phyloP scores from a whole-genome alignment of 805 yeast species.

The Komagataella mondaviorum region DNA sequence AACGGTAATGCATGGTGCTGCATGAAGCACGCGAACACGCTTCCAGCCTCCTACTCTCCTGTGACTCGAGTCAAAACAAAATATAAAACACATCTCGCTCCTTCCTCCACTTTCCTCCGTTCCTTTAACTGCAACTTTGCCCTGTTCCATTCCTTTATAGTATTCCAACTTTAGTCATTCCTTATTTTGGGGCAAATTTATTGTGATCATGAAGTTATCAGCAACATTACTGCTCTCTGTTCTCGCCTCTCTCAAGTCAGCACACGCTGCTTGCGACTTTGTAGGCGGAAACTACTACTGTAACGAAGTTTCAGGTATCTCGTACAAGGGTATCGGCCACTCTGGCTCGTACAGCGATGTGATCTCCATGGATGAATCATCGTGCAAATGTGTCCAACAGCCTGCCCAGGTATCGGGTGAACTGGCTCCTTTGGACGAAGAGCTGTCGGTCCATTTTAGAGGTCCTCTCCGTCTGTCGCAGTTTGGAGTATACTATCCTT shows the following conservation, averaged over 20 bases:
- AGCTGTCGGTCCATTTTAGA: slow-evolving; percentile 79
- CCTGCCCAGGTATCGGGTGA: slow-evolving; percentile 51
- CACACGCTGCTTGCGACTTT: slow-evolving; percentile 12
- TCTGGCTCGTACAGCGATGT: slow-evolving; percentile 70
- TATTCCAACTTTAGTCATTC: background rate
- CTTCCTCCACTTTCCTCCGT: background rate
- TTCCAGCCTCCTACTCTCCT: background rate
- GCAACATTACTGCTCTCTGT: slow-evolving; percentile 10
- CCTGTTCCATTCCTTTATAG: background rate
- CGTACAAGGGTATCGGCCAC: slow-evolving; percentile 59
- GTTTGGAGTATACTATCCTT: slow-evolving; percentile 83
- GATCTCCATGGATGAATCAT: slow-evolving; percentile 45
- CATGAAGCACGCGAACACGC: background rate
- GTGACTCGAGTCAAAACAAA: background rate
- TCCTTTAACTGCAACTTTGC: background rate
- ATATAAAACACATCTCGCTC: background rate
- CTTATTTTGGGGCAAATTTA: background rate
- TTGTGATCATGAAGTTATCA: slow-evolving; percentile 9
- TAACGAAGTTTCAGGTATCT: slow-evolving; percentile 41
- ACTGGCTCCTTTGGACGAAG: slow-evolving; percentile 75
- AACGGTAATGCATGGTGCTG: background rate
- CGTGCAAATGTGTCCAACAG: slow-evolving; percentile 60
- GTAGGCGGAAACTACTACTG: slow-evolving; percentile 80
- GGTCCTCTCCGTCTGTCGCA: slow-evolving; percentile 73
- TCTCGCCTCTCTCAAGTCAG: slow-evolving; percentile 8